phyloP scores from a whole-genome alignment of 1,284 basidiomycete genomes.

The Athelia psychrophila region DNA sequence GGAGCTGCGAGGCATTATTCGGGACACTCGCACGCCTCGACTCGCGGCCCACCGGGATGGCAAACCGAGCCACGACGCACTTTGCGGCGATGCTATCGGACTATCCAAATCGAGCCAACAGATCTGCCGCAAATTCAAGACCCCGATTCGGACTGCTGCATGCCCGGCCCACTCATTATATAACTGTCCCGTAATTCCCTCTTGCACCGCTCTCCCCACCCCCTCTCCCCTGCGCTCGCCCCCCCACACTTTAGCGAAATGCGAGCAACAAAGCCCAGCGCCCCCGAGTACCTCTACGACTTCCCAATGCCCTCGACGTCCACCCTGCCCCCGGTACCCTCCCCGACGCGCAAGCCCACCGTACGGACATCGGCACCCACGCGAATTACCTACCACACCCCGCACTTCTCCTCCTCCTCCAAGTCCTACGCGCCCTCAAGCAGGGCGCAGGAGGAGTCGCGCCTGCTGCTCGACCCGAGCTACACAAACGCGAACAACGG shows the following conservation, averaged over 20 bases:
- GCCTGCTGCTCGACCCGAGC: not conserved
- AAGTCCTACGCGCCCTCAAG: not conserved
- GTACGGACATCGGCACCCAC: not conserved
- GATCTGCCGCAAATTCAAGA: too few species aligned
- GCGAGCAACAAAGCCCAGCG: not conserved
- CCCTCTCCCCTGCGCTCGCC: not conserved
- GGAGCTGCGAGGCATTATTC: too few species aligned
- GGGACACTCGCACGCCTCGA: too few species aligned
- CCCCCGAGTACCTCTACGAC: not conserved
- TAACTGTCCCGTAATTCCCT: not conserved
- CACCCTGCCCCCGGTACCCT: not conserved
- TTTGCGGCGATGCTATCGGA: too few species aligned
- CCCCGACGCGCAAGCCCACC: not conserved
- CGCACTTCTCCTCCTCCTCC: not conserved
- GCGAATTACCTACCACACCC: not conserved
- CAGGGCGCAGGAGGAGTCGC: not conserved
- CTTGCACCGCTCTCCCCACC: not conserved
- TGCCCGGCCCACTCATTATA: too few species aligned
- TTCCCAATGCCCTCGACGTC: not conserved
- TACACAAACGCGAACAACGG: not conserved
- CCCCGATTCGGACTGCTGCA: too few species aligned
- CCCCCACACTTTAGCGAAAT: not conserved
- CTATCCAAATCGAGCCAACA: too few species aligned
- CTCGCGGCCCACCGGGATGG: too few species aligned
- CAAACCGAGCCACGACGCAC: too few species aligned